Conservation (phyloP, 108 stramenopile genomes). For the Fistulifera pelliculosa region DNA sequence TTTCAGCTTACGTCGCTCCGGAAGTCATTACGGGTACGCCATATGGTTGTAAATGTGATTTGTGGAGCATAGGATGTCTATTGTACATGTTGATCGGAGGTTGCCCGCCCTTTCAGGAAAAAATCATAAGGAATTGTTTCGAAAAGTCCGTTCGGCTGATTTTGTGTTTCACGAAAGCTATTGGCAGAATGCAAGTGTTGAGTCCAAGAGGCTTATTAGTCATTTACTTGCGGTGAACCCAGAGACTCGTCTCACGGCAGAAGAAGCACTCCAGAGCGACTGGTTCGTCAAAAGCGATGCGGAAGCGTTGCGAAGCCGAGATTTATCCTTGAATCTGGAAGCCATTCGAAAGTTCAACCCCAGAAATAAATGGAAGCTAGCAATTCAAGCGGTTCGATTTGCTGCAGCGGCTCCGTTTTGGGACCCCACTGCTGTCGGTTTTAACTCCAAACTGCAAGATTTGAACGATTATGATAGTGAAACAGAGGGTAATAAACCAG, state of each 20-base stretch:
- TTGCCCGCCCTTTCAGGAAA: conserved; percentile 39
- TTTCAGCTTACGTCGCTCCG: conserved; percentile 88
- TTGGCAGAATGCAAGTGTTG: conserved; percentile 59
- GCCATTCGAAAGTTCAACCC: conserved; percentile 53
- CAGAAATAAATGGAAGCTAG: conserved; percentile 29
- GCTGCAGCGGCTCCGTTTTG: conserved; percentile 5
- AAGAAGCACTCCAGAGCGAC: conserved; percentile 52
- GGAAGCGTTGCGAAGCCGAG: conserved; percentile 13
- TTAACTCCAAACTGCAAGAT: conserved; percentile 5
- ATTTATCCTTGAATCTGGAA: conserved; percentile 33
- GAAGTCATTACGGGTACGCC: conserved; percentile 78
- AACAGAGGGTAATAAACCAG: no score
- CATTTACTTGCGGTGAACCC: conserved; percentile 65
- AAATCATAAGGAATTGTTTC: conserved; percentile 37
- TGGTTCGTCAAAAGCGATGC: conserved; percentile 53
- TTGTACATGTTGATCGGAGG: conserved; percentile 82
- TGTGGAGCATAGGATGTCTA: conserved; percentile 91
- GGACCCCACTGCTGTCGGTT: not conserved
- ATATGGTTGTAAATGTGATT: conserved; percentile 79
- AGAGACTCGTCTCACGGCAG: conserved; percentile 45
- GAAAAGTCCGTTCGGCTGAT: conserved; percentile 52
- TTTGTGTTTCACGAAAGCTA: conserved; percentile 61
- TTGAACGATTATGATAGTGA: conserved; percentile 34
- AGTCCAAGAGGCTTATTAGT: conserved; percentile 66
- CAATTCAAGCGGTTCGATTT: conserved; percentile 5